A percentile compares a stretch with the other conserved stretches of the same genome.
Evolutionary conservation across 108 stramenopile species (phyloP).

Genomic region (Cyclotella cryptica): DNA sequence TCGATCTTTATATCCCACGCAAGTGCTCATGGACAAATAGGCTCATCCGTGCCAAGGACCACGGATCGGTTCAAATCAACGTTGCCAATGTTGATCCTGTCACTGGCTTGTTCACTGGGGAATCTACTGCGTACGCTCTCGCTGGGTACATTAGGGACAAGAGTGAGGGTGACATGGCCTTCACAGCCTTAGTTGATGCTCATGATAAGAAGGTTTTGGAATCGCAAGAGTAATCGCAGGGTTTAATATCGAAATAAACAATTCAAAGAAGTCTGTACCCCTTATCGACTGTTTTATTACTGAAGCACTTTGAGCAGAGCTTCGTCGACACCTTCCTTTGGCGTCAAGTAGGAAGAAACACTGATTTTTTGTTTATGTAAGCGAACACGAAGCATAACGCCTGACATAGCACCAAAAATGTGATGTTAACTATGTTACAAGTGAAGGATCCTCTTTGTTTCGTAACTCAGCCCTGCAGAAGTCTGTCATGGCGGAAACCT

Average conservation of each 20-base stretch:
- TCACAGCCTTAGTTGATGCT: constrained; percentile 79
- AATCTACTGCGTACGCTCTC: constrained; percentile 81
- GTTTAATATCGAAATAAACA: neutral
- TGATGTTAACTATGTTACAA: neutral
- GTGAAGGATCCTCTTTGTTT: constrained; percentile 4
- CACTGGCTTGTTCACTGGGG: constrained; percentile 91
- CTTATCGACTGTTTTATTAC: neutral
- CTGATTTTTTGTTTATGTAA: too few species aligned
- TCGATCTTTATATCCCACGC: constrained; percentile 97
- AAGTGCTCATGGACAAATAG: constrained; percentile 98
- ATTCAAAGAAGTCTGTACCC: neutral
- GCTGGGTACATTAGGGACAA: constrained; percentile 94
- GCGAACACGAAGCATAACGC: too few species aligned
- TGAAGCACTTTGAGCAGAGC: too few species aligned
- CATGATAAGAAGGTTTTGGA: constrained; percentile 64
- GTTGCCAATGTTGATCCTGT: constrained; percentile 96
- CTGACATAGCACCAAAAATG: too few species aligned
- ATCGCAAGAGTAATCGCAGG: constrained; percentile 43
- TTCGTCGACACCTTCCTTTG: too few species aligned
- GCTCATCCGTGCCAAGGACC: constrained; percentile 93
- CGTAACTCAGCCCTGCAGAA: constrained; percentile 38
- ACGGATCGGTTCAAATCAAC: constrained; percentile 96
- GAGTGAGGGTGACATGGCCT: constrained; percentile 92
- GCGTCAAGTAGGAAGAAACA: too few species aligned
- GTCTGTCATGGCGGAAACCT: constrained; percentile 25